These are phyloP conservation scores for Backusella morwellensis DNA, from an alignment of 192 early-diverging fungal genomes.

Conservation along the genomic window DNA sequence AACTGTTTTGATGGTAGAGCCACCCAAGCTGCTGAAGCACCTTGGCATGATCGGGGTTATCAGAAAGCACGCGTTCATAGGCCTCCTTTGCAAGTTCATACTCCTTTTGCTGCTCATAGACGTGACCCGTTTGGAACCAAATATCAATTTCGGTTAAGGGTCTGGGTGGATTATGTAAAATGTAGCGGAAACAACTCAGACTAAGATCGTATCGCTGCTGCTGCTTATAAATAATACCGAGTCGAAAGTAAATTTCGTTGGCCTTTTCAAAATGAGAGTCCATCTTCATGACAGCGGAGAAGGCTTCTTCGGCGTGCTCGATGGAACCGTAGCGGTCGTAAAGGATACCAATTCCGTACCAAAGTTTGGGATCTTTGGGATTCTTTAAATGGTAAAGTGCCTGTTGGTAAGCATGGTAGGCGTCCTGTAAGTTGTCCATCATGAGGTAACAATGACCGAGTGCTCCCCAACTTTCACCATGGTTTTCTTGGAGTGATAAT, in stretches of 20 bases:
- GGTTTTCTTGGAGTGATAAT: slow-evolving; percentile 71
- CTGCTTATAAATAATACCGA: slow-evolving; percentile 98
- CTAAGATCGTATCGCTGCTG: slow-evolving; percentile 75
- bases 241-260: slow-evolving; percentile 95
- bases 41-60: slow-evolving; percentile 92
- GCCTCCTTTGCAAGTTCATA: slow-evolving; percentile 76
- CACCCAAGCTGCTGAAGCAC: slow-evolving; percentile 96
- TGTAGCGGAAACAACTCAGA: slow-evolving; percentile 90
- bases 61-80: slow-evolving; percentile 87
- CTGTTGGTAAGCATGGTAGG: slow-evolving; percentile 94
- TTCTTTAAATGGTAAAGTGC: slow-evolving; percentile 91
- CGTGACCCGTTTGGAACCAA: slow-evolving; percentile 97
- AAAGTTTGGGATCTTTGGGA: slow-evolving; percentile 95
- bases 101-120: slow-evolving; percentile 94
- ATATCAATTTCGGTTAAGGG: slow-evolving; percentile 94
- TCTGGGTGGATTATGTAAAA: slow-evolving; percentile 79
- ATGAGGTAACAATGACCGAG: slow-evolving; percentile 94
- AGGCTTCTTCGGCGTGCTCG: slow-evolving; percentile 97
- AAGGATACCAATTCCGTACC: slow-evolving; percentile 98
- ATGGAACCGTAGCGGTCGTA: slow-evolving; percentile 97
- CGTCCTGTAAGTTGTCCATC: slow-evolving; percentile 92
- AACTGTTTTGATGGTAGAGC: slow-evolving; percentile 87
- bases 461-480: slow-evolving; percentile 95
- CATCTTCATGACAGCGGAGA: slow-evolving; percentile 90
- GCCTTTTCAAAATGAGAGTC: slow-evolving; percentile 97